phyloP scores from a whole-genome alignment of 2,329 filamentous ascomycete species.

The Cladosporium sp. region DNA sequence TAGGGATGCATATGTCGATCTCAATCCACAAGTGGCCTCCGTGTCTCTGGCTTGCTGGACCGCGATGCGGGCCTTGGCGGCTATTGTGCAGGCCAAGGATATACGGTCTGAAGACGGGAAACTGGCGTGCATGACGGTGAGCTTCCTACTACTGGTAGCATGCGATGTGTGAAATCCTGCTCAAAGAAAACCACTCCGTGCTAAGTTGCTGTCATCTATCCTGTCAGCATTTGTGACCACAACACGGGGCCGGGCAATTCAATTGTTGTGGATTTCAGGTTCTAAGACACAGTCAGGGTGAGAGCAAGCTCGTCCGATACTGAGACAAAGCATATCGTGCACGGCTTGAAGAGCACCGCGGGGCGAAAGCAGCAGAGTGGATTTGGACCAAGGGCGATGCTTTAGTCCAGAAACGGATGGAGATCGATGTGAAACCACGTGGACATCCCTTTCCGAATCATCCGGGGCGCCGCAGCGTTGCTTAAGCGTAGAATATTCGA shows the following conservation, averaged over 20 bases:
- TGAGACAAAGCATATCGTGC: neutral
- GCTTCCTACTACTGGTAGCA: neutral
- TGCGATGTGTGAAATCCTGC: too few relatives aligned
- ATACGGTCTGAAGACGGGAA: neutral
- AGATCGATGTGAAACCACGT: neutral
- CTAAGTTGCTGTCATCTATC: too few relatives aligned
- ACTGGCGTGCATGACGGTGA: neutral
- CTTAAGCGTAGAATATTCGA: neutral
- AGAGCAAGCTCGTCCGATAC: neutral
- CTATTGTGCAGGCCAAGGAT: neutral
- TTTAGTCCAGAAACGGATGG: neutral
- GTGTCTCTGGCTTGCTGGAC: slow-evolving; percentile 5
- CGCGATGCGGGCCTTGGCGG: slow-evolving; percentile 2
- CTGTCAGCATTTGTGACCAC: too few relatives aligned
- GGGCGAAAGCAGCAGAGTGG: neutral
- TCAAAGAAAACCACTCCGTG: too few relatives aligned
- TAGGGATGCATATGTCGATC: slow-evolving; percentile 10
- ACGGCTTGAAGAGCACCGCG: slow-evolving; percentile 9
- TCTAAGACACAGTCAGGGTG: neutral
- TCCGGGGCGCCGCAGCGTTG: neutral
- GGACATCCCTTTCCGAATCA: neutral
- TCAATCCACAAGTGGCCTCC: slow-evolving; percentile 6
- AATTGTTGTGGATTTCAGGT: neutral
- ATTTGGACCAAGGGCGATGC: neutral
- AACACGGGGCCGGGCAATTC: too few relatives aligned